Conservation (phyloP, 1,284 basidiomycete species). For the Tilletia indica region DNA sequence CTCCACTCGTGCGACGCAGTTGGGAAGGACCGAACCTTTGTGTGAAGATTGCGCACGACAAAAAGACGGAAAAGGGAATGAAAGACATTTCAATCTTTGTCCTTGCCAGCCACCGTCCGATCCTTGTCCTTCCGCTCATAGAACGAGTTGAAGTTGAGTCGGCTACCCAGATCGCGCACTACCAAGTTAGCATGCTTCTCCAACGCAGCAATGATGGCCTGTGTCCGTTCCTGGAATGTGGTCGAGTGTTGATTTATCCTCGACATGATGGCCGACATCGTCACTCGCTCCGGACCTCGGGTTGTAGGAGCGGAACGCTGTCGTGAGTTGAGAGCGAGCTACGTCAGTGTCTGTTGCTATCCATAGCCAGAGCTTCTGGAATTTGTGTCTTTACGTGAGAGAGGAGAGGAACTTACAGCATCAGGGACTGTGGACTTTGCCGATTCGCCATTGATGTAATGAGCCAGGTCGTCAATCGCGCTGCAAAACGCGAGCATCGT, state of each 20-base stretch:
- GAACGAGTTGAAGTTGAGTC: conserved; percentile 49
- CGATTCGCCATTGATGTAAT: conserved; percentile 39
- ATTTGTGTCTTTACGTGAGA: not conserved
- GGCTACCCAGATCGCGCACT: conserved; percentile 23
- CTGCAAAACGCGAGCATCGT: conserved; percentile 41
- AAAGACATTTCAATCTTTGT: conserved; percentile 9
- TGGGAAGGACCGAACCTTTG: no score
- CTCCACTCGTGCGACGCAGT: no score
- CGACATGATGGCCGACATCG: conserved; percentile 27
- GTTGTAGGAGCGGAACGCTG: not conserved
- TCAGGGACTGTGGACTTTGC: conserved; percentile 34
- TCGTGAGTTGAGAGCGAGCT: not conserved
- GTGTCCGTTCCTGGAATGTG: conserved; percentile 43
- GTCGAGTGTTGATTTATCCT: conserved; percentile 32
- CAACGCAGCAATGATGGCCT: conserved; percentile 40
- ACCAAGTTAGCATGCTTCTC: conserved; percentile 52
- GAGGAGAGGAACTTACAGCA: conserved; percentile 19
- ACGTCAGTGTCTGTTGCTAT: no score
- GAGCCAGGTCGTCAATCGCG: conserved; percentile 42
- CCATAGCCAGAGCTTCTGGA: no score
- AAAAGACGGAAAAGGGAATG: no score
- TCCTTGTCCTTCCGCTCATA: conserved; percentile 28
- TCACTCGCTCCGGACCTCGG: conserved; percentile 26
- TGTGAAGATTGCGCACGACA: no score
- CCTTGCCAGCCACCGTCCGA: not conserved